These are phyloP conservation scores for Rhodotorula mucilaginosa DNA, from an alignment of 1,284 basidiomycete species.

Conservation along the genomic window DNA sequence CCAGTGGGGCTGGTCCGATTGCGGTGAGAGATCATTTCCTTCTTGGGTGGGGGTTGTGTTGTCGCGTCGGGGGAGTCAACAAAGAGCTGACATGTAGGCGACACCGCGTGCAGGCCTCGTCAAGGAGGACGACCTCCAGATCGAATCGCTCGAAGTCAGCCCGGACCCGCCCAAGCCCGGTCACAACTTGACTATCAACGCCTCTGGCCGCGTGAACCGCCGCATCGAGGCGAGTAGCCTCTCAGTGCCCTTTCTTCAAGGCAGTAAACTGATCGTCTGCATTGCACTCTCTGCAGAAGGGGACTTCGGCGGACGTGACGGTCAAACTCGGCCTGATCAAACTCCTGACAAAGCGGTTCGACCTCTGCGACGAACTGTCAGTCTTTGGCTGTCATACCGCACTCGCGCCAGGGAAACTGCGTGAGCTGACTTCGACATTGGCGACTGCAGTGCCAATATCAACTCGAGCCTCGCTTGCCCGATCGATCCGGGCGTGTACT, in stretches of 20 bases:
- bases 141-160: slow-evolving; percentile 65
- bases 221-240: slow-evolving; percentile 61
- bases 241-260: no score
- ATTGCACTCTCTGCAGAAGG: slow-evolving; percentile 45
- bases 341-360: slow-evolving; percentile 73
- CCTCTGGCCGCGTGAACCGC: slow-evolving; percentile 61
- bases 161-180: slow-evolving; percentile 84
- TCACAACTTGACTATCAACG: slow-evolving; percentile 74
- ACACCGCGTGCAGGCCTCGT: slow-evolving; percentile 13
- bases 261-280: no score
- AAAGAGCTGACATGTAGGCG: slow-evolving; percentile 20
- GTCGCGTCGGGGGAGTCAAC: background rate
- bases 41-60: background rate
- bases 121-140: slow-evolving; percentile 47
- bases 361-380: slow-evolving; percentile 88
- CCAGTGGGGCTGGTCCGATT: slow-evolving; percentile 43
- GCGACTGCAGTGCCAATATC: slow-evolving; percentile 58
- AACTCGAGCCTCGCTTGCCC: slow-evolving; percentile 75
- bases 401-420: background rate
- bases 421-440: background rate
- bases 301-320: slow-evolving; percentile 79
- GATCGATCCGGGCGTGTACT: slow-evolving; percentile 66
- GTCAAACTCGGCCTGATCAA: slow-evolving; percentile 88
- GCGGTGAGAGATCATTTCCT: slow-evolving; percentile 36
- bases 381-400: slow-evolving; percentile 47